These are phyloP conservation scores for Sungouiella thailandica DNA, from an alignment of 805 yeast genomes.

Conservation along the genomic window DNA sequence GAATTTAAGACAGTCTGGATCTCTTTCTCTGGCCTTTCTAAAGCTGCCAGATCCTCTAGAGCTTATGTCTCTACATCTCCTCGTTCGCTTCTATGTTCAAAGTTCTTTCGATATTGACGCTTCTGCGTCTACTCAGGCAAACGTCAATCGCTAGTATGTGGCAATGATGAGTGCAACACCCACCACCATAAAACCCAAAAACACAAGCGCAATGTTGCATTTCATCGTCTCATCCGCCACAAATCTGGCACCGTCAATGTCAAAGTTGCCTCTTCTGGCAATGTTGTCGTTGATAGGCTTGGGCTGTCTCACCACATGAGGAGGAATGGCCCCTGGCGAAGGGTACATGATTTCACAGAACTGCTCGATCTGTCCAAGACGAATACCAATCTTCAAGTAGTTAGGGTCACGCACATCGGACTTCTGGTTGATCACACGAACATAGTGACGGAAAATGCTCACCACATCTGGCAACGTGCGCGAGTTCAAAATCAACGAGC, in stretches of 20 bases:
- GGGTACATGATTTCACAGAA: slow-evolving; percentile 78
- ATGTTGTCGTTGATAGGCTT: slow-evolving; percentile 35
- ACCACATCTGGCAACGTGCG: slow-evolving; percentile 74
- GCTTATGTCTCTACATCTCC: no score
- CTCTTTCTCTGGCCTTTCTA: no score
- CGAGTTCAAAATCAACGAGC: slow-evolving; percentile 65
- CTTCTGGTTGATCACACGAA: slow-evolving; percentile 72
- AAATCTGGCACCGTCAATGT: slow-evolving; percentile 23
- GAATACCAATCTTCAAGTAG: slow-evolving; percentile 76
- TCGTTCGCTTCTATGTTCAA: no score
- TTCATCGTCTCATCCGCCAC: slow-evolving; percentile 18
- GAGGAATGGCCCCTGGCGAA: slow-evolving; percentile 42
- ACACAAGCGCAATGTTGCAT: slow-evolving; percentile 5
- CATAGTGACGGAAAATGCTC: slow-evolving; percentile 68
- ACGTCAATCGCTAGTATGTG: no score
- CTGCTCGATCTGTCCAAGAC: slow-evolving; percentile 86
- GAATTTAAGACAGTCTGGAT: no score
- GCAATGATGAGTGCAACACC: no score
- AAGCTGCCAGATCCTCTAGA: no score
- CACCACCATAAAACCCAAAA: no score
- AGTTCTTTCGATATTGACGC: no score
- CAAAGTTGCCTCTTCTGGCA: slow-evolving; percentile 36
- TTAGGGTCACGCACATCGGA: slow-evolving; percentile 80
- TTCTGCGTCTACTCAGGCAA: no score
- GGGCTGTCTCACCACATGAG: slow-evolving; percentile 38